These are phyloP conservation scores for Solanum sitiens DNA, from an alignment of 257 asterid species.

Conservation along the genomic window DNA sequence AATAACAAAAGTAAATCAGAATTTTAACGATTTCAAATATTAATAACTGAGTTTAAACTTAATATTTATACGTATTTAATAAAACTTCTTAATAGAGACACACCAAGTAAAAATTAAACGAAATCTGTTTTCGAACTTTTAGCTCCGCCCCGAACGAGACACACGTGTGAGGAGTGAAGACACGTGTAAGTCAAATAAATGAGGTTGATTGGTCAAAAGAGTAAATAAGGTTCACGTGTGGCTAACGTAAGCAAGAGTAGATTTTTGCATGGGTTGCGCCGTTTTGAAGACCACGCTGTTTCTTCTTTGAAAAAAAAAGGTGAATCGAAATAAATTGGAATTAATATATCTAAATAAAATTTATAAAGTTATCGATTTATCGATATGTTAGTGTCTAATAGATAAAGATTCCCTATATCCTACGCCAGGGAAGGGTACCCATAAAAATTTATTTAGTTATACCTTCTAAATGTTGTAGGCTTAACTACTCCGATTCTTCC, in stretches of 20 bases:
- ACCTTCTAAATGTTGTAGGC: not conserved
- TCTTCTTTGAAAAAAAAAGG: not conserved
- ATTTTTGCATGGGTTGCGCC: conserved; percentile 35
- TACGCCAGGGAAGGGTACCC: not conserved
- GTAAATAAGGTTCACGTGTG: conserved; percentile 35
- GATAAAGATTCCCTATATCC: not conserved
- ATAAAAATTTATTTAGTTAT: not conserved
- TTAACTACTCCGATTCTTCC: not conserved
- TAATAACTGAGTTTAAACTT: not conserved
- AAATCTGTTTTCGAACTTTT: no score
- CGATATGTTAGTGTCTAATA: not conserved
- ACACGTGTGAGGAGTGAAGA: conserved; percentile 22
- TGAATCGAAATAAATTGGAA: not conserved
- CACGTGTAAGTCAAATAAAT: conserved; percentile 4
- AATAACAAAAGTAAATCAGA: no score
- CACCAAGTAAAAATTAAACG: not conserved
- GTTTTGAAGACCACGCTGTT: conserved; percentile 22
- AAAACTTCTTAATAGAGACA: no score
- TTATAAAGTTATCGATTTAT: not conserved
- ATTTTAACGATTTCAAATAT: no score
- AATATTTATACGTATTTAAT: not conserved
- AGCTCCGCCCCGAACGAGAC: not conserved
- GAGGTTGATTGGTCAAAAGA: not conserved
- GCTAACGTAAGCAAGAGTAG: conserved; percentile 20
- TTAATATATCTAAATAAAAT: not conserved